Percentiles rank a stretch among this genome's conserved stretches.
Conservation (phyloP, 2,329 filamentous ascomycete species). For the Graphilbum sp. region DNA sequence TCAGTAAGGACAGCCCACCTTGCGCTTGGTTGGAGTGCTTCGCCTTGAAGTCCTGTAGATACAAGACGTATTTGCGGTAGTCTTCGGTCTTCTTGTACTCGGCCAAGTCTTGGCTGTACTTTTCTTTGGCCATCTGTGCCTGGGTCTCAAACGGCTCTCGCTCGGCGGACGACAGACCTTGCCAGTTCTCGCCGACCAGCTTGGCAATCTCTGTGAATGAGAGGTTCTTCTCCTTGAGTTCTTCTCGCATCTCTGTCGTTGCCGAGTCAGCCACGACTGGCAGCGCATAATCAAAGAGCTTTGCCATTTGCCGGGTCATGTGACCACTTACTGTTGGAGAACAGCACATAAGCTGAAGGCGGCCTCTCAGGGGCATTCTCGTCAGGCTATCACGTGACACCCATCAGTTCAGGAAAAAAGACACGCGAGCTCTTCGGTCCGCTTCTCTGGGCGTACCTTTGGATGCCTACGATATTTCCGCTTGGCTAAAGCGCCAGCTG, state of each 20-base stretch:
- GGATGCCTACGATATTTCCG: constrained; percentile 65
- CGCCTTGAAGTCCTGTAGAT: constrained; percentile 62
- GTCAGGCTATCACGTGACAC: constrained; percentile 38
- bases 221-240: constrained; percentile 57
- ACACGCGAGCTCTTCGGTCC: too few relatives aligned
- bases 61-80: constrained; percentile 52
- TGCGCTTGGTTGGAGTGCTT: constrained; percentile 45
- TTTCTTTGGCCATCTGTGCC: constrained; percentile 58
- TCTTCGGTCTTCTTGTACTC: constrained; percentile 64
- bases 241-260: constrained; percentile 61
- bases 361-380: constrained; percentile 67
- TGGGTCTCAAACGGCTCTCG: constrained; percentile 60
- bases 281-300: not conserved
- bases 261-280: not conserved
- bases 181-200: constrained; percentile 68
- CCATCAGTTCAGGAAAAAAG: too few relatives aligned
- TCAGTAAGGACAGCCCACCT: constrained; percentile 29
- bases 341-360: constrained; percentile 70
- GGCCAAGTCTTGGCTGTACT: constrained; percentile 53
- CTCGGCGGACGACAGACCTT: constrained; percentile 47
- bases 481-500: constrained; percentile 34
- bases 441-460: constrained; percentile 31
- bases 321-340: constrained; percentile 56
- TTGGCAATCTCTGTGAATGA: constrained; percentile 77
- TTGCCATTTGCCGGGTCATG: not conserved